phyloP scores from a whole-genome alignment of 257 asterid species.

The Plectranthus barbatus region DNA sequence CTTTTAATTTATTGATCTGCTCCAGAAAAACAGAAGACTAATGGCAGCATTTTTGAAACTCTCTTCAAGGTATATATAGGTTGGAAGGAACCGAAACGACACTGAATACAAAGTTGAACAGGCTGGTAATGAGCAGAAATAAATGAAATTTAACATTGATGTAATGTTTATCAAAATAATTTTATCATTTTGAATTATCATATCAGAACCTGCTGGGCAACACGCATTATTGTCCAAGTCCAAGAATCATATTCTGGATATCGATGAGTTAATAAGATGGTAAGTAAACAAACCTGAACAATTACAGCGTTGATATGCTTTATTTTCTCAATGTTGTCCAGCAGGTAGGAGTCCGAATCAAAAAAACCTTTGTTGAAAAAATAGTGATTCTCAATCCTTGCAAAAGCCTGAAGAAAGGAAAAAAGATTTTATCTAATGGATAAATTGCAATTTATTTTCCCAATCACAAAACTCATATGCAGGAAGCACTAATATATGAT shows the following conservation, averaged over 20 bases:
- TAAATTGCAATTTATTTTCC: background rate
- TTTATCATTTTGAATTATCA: background rate
- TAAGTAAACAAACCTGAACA: constrained; percentile 67
- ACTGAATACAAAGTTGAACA: background rate
- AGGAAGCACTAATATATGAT: constrained; percentile 7
- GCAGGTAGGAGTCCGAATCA: constrained; percentile 63
- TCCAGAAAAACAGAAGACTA: background rate
- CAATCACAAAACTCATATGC: background rate
- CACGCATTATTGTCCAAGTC: background rate
- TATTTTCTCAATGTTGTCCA: constrained; percentile 84
- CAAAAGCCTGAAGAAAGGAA: constrained; percentile 65
- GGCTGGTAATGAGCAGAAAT: too few species aligned
- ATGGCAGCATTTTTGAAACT: background rate
- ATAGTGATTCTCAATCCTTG: constrained; percentile 98
- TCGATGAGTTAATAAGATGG: background rate
- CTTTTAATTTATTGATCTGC: too few species aligned
- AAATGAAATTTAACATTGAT: background rate
- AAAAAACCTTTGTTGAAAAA: constrained; percentile 88
- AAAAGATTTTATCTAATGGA: background rate
- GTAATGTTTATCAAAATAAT: background rate
- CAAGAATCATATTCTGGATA: background rate
- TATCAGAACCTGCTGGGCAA: background rate
- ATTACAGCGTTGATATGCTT: constrained; percentile 69
- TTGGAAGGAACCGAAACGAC: background rate
- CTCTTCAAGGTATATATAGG: background rate